Base-by-base conservation (phyloP, 1,284 basidiomycete species). In the Vanrija humicola region DNA sequence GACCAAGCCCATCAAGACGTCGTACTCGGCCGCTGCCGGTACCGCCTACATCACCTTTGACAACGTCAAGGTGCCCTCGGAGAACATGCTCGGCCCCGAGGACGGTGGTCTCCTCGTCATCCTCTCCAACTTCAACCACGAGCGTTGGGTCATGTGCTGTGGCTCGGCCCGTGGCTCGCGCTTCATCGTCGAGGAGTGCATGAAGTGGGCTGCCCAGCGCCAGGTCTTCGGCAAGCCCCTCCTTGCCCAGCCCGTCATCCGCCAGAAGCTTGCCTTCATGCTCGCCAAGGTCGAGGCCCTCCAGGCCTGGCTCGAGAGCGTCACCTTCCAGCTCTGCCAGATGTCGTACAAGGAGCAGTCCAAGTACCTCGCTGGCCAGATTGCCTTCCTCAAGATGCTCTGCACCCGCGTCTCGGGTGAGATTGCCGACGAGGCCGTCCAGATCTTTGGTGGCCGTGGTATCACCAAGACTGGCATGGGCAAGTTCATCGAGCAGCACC, bases 311-410 rank as follows among this genome's bases (percentile, higher is more conserved):
- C 79, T 96, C 26, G 93, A 97, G 62, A 88, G 85, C 69, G 79
- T 95, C 61, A 95, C 91, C 0, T 86, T 86, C 74, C 92, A 96
- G 77, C 95, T 95, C 91, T 86, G 83, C 73, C 86, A 93, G 66
- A 92, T 92, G 74, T 53, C 23, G 26, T 57, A 75, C 68, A 82
- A 82, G 55, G 84, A 95, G 72, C 91, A 92, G 77, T 73, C 79
- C 43, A 59, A 68, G 46, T 66, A 77, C 61, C 71, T 78, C 29
- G 76, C 76, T n/a, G 76, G 61, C 21, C 77, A 77, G 66, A 77
- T 77, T 55, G 74, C 71, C 7, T 76, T 77, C 72, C 68, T 78
- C 63, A 78, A 88, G 58, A 88, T 88, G 86, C 84, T 87, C 45
- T 65, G 64, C 23, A 78, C 77, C 3, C 65, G 73, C 26, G 66